Percentiles rank a stretch among this genome's conserved stretches.
phyloP scores from a whole-genome alignment of 1,139 yeast genomes.

The Oligophagozyma castellii region DNA sequence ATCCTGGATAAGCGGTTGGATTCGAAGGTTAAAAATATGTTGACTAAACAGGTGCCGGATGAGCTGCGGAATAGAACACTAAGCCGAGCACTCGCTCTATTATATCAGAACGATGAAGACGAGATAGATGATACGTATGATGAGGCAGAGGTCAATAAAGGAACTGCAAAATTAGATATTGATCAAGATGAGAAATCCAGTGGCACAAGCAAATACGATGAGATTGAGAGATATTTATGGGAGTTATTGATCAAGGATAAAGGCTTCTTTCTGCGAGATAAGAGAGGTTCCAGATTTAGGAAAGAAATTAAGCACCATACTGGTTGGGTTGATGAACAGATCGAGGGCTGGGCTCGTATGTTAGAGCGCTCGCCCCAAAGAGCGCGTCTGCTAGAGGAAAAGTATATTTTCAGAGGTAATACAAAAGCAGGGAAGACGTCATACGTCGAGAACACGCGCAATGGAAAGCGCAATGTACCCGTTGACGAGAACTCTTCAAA shows the following conservation, averaged over 20 bases:
- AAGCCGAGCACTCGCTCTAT: slow-evolving; percentile 46
- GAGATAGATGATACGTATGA: slow-evolving; percentile 63
- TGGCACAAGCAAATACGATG: slow-evolving; percentile 19
- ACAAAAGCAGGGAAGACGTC: slow-evolving; percentile 17
- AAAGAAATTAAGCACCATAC: slow-evolving; percentile 37
- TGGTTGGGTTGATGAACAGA: slow-evolving; percentile 76
- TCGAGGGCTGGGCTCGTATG: slow-evolving; percentile 88
- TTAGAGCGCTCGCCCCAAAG: slow-evolving; percentile 50
- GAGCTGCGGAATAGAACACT: slow-evolving; percentile 42
- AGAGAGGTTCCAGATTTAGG: slow-evolving; percentile 41
- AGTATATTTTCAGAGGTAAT: slow-evolving; percentile 37
- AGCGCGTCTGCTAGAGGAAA: slow-evolving; percentile 48
- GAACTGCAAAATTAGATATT: slow-evolving; percentile 6
- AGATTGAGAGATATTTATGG: slow-evolving; percentile 44
- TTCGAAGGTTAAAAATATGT: slow-evolving; percentile 5
- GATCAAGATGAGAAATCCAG: slow-evolving; percentile 7
- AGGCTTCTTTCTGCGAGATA: slow-evolving; percentile 33
- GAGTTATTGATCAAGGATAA: slow-evolving; percentile 41
- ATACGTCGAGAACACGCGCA: slow-evolving; percentile 17
- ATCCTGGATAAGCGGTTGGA: not conserved
- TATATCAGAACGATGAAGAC: slow-evolving; percentile 61
- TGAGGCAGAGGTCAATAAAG: slow-evolving; percentile 40
- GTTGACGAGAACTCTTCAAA: not conserved
- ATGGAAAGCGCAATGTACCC: slow-evolving; percentile 3
- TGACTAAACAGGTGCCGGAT: slow-evolving; percentile 28